Base-by-base conservation (phyloP, 176 grass and related monocot species). In the Oryza australiensis region DNA sequence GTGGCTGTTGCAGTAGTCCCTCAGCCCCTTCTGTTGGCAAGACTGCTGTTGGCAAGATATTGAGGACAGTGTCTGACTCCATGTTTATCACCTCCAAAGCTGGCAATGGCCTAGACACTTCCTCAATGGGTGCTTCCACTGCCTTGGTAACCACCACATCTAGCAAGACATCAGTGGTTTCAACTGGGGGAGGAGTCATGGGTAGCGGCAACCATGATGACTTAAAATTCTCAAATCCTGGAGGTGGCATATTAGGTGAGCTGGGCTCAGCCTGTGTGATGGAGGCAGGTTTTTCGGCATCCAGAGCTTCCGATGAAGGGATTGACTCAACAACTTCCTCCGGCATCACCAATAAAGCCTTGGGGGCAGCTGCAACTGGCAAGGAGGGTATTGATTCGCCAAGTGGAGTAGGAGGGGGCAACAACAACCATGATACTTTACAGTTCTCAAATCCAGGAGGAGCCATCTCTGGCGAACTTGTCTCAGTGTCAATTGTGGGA, bases 161-260 rank as follows among this genome's bases (percentile, higher is more conserved):
- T 3, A 42, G 78, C 13, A 32, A 85, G 9, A 26, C 26, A 15
- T 76, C 7, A 27, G 41, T 45, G 32, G 64, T 81, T 71, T 81
- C 64, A 69, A 32, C 26, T 32, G 16, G n/a, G 33, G 59, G 23
- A 83, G 74, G 63, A 69, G 74, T 27, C 5, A 14, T 88, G 2
- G 69, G 29, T 75, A n/a, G 49, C 0, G 32, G 68, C 64, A 79
- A 23, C 76, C 76, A 74, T 60, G 81, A 79, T 45, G 73, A 73
- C 41, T 89, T 81, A 62, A 69, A 89, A 66, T 81, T 76, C 77
- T 86, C 83, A 82, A 81, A 86, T 26, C 83, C 87, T 0, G 87
- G 83, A 40, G 87, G 83, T 77, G 83, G 72, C 27, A 3, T 72
- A 76, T 86, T 83, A 70, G 78, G 78, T 66, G 87, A 82, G 43